Conservation (phyloP, 805 yeast genomes). For the Suhomyces vadensis region DNA sequence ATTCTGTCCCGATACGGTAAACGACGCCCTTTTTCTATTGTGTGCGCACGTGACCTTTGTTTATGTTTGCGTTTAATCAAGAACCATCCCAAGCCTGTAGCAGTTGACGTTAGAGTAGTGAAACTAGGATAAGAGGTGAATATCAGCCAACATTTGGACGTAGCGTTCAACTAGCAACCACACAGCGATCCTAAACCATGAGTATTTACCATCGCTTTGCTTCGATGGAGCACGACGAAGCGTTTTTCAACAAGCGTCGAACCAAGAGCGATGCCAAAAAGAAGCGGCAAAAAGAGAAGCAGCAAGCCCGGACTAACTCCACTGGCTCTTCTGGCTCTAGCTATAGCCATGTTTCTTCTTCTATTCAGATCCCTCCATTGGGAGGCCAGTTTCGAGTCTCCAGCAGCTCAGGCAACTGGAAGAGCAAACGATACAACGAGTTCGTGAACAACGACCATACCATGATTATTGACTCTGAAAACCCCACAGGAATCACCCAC, state of each 20-base stretch:
- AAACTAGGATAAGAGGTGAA: not conserved
- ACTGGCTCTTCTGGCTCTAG: not conserved
- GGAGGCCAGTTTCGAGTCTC: constrained; percentile 7
- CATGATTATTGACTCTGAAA: not conserved
- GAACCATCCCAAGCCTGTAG: constrained; percentile 2
- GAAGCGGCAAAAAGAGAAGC: not conserved
- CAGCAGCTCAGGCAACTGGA: not conserved
- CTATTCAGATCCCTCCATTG: constrained; percentile 7
- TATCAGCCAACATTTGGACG: not conserved
- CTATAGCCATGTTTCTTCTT: not conserved
- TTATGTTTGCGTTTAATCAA: constrained; percentile 4
- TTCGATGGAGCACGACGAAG: constrained; percentile 37
- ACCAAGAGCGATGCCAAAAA: not conserved
- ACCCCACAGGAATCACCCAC: not conserved
- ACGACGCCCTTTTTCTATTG: not conserved
- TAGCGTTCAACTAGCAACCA: not conserved
- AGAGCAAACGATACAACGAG: not conserved
- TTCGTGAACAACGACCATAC: not conserved
- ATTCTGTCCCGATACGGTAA: not conserved
- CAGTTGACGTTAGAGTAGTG: not conserved
- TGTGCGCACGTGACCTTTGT: constrained; percentile 1
- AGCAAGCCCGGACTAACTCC: not conserved
- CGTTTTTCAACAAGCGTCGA: constrained; percentile 11
- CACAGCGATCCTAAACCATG: constrained; percentile 19
- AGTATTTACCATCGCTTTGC: constrained; percentile 41